Base-by-base conservation (phyloP, 2,329 filamentous ascomycete species). In the Colletotrichum limetticola region DNA sequence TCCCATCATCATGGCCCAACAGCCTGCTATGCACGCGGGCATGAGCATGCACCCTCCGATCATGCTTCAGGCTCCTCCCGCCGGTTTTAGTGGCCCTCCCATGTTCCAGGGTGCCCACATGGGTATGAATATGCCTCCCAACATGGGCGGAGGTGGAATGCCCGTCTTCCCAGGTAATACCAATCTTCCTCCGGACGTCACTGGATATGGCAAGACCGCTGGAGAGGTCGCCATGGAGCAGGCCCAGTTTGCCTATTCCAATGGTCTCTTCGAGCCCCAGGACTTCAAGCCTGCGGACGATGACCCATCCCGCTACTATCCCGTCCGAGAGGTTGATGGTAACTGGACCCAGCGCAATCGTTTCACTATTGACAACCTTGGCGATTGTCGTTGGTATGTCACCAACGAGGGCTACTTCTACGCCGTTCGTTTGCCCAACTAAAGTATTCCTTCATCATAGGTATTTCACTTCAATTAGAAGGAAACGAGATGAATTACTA, bases 241-340 rank as follows among this genome's bases (percentile, higher is more conserved):
- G 78, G 79, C 85, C 57, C 82, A 87, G 76, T 85, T 87, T 74
- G 86, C 87, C n/a, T 78, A 85, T 72, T 79, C 82, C 75, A 88
- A 87, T 79, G 83, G 84, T 76, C 82, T 88, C 75, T 85, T 87
- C 75, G 86, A 90, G 79, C 86, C 88, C 19, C 90, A 92, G 83
- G 89, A 91, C 76, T 90, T 91, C 78, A 89, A 91, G 80, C 91
- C 91, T 2, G 85, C 86, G 24, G 90, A 92, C 77, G 86, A 90
- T 75, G 87, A 91, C 80, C 86, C 88, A 52, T 85, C 85, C 57
- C 89, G 90, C 74, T 88, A 89, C 83, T 92, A 92, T 82, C 89
- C 86, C 83, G 86, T 88, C 76, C 87, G 89, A 70, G 90, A 92
- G 82, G 81, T 88, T 76, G 89, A 92, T 80, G 87, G 88, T 62